Conservation (phyloP, 1,284 basidiomycete species). For the Puccinia brachypodii region DNA sequence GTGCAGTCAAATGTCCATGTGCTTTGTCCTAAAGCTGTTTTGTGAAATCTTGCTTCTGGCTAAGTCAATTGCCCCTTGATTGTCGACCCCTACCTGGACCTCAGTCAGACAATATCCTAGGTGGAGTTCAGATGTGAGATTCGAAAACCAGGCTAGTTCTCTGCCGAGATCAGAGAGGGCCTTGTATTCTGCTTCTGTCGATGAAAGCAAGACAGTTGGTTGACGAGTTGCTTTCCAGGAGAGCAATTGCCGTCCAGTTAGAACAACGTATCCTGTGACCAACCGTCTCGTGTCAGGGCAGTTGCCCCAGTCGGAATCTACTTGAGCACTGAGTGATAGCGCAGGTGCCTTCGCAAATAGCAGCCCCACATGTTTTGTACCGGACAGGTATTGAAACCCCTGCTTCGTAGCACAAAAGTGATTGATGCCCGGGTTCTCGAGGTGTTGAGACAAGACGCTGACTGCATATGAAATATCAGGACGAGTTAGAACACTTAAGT, state of each 20-base stretch:
- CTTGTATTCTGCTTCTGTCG: slow-evolving; percentile 60
- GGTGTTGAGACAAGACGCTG: neutral
- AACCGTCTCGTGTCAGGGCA: neutral
- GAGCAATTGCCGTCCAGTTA: neutral
- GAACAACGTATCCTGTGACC: neutral
- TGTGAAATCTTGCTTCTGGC: slow-evolving; percentile 55
- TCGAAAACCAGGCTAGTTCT: slow-evolving; percentile 59
- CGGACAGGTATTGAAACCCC: neutral
- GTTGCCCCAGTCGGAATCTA: neutral
- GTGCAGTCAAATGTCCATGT: too few relatives aligned
- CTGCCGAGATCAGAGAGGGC: slow-evolving; percentile 61
- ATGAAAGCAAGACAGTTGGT: slow-evolving; percentile 57
- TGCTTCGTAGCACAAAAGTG: neutral
- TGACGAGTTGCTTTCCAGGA: slow-evolving; percentile 60
- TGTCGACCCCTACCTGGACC: slow-evolving; percentile 56
- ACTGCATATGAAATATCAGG: neutral
- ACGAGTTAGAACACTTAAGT: neutral
- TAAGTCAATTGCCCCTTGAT: slow-evolving; percentile 58
- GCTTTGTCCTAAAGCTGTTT: slow-evolving; percentile 58
- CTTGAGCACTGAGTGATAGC: neutral
- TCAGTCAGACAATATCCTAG: slow-evolving; percentile 48
- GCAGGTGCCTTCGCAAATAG: neutral
- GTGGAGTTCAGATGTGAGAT: slow-evolving; percentile 53
- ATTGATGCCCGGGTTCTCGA: neutral
- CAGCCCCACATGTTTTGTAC: neutral